A percentile compares a stretch with the other conserved stretches of the same genome.
phyloP scores from a whole-genome alignment of 148 eudicot genomes.

The Rhododendron vialii region DNA sequence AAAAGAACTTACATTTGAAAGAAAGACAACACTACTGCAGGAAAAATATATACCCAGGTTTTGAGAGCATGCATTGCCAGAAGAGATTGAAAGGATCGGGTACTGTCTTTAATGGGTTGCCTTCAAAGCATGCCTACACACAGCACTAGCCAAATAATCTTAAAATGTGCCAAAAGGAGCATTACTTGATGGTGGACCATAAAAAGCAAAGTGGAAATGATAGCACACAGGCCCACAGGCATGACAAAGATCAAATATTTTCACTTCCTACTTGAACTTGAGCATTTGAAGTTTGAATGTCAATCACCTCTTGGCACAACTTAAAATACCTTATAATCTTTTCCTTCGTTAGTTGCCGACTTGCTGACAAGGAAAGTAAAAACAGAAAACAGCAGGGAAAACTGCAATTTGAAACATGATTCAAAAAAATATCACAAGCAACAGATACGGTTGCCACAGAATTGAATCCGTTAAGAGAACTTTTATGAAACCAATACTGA shows the following conservation, averaged over 20 bases:
- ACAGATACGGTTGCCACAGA: background rate
- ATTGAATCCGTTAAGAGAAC: background rate
- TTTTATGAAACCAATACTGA: background rate
- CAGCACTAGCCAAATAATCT: background rate
- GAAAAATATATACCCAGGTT: constrained; percentile 51
- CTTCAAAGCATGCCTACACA: constrained; percentile 84
- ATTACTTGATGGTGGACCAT: background rate
- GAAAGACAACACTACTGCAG: background rate
- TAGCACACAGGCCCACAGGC: background rate
- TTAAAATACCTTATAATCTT: background rate
- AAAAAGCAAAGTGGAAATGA: background rate
- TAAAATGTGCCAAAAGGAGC: background rate
- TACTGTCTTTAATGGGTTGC: constrained; percentile 88
- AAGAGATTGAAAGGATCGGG: constrained; percentile 92
- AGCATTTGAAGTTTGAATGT: background rate
- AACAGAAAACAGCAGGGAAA: background rate
- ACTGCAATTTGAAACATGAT: background rate
- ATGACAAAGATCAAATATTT: background rate
- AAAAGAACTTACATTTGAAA: background rate
- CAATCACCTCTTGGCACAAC: background rate
- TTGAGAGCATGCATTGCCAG: constrained; percentile 89
- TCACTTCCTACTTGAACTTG: background rate
- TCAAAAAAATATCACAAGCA: background rate
- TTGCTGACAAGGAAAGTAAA: too few relatives aligned
- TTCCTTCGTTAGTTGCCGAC: background rate